phyloP scores from a whole-genome alignment of 257 asterid species.

The Solanum chmielewskii region DNA sequence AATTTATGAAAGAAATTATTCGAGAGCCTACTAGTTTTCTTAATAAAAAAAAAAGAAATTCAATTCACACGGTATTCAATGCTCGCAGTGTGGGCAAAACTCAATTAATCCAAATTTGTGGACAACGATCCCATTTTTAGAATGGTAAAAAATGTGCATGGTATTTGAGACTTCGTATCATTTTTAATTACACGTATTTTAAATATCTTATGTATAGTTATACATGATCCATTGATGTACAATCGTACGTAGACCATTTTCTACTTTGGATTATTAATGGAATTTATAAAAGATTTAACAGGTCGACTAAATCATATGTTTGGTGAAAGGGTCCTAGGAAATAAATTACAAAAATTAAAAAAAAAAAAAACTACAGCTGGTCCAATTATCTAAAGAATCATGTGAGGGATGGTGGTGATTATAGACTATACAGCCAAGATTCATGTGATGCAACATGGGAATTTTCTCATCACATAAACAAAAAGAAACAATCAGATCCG shows the following conservation, averaged over 20 bases:
- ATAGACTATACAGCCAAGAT: conserved; percentile 27
- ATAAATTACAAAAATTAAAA: not conserved
- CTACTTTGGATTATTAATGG: not conserved
- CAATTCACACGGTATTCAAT: not conserved
- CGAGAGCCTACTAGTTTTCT: not conserved
- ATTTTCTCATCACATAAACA: not conserved
- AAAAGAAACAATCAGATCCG: not conserved
- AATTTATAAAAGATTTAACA: not conserved
- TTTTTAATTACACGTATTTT: not conserved
- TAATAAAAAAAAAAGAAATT: not conserved
- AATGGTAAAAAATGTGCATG: not conserved
- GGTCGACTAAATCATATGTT: not conserved
- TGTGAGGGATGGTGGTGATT: conserved; percentile 29
- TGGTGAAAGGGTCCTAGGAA: not conserved
- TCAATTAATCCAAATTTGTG: not conserved
- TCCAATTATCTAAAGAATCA: conserved; percentile 24
- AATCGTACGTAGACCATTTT: not conserved
- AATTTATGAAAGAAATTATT: not conserved
- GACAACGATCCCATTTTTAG: not conserved
- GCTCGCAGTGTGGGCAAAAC: not conserved
- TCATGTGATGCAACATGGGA: conserved; percentile 38
- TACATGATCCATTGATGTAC: not conserved
- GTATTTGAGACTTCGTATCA: not conserved
- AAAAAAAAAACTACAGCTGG: not conserved
- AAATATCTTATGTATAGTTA: not conserved